Evolutionary conservation across 371 early-diverging fungal genomes (phyloP), one percentile per base, ranked within the genome.

Genomic region (Mycotypha africana): DNA sequence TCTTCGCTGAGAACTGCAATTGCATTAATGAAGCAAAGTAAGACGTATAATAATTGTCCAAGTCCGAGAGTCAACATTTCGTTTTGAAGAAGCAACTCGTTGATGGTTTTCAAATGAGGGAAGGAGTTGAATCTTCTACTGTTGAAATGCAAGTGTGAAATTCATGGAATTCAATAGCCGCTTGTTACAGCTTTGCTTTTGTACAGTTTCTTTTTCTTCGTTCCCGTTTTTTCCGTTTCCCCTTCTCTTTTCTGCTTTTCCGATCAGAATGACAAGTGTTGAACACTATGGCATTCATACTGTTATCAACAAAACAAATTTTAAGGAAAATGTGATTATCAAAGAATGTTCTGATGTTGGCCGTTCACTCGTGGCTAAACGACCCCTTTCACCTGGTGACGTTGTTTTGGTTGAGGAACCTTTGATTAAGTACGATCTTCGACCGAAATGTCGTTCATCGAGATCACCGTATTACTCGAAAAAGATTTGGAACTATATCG

Each of bases 1-100:
- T 97, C 93, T 73, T 97, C 95, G 58, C 91, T 89, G 37, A 97
- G 69, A 38, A 97, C 82, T 31, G 95, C 95, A 24, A 97, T 75
- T 31, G 91, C 89, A 67, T 97, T 97, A 54, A 94, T 80, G 55
- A 93, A 71, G 53, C 92, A 79, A 32, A 95, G 70, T 38, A 75
- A 51, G 14, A 86, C 82, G 54, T 91, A 87, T 41, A 95, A 69
- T 37, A 95, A 61, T 26, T 80, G 81, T 28, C 89, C 89, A 35
- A 91, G 67, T 31, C 81, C 80, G 51, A 88, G 67, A 24, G 76
- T 58, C 67, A 79, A 68, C 59, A 55, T 58, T n/a, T n/a, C n/a
- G n/a, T n/a, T n/a, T n/a, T n/a, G n/a, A n/a, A n/a, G n/a, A n/a
- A n/a, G n/a, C n/a, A n/a, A n/a, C n/a, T n/a, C n/a, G n/a, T n/a